phyloP scores from a whole-genome alignment of 257 asterid species.

The Nicotiana noctiflora region DNA sequence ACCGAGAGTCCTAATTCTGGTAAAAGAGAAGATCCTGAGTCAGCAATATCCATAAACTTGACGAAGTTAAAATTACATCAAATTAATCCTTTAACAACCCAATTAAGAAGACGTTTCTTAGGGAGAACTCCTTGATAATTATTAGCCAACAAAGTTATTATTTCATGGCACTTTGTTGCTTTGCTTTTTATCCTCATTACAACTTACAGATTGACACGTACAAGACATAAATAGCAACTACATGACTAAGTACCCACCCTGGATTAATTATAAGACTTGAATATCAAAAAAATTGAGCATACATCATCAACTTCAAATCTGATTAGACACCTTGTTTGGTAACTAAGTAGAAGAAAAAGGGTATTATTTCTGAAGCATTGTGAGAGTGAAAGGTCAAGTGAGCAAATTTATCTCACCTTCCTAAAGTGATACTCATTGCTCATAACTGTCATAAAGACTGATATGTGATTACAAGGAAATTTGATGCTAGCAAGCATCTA shows the following conservation, averaged over 20 bases:
- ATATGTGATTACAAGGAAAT: not conserved
- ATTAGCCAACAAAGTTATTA: not conserved
- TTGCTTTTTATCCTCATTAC: not conserved
- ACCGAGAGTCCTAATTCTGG: constrained; percentile 71
- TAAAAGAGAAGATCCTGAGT: constrained; percentile 5
- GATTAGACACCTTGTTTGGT: not conserved
- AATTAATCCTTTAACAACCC: not conserved
- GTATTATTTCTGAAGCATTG: not conserved
- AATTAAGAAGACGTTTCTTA: not conserved
- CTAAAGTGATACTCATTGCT: not conserved
- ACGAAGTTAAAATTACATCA: not conserved
- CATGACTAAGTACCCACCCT: not conserved
- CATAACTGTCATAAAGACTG: not conserved
- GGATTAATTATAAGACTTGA: not conserved
- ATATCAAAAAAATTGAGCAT: not conserved
- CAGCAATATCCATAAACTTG: constrained; percentile 1
- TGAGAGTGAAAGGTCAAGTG: not conserved
- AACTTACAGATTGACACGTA: not conserved
- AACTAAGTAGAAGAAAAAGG: not conserved
- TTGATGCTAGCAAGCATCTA: not conserved
- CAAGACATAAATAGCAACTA: not conserved
- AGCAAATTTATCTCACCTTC: not conserved
- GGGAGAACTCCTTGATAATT: not conserved
- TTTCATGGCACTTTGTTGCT: not conserved
- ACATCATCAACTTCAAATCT: not conserved